Conservation (phyloP, 805 yeast species). For the Cyberlindnera maclurae region DNA sequence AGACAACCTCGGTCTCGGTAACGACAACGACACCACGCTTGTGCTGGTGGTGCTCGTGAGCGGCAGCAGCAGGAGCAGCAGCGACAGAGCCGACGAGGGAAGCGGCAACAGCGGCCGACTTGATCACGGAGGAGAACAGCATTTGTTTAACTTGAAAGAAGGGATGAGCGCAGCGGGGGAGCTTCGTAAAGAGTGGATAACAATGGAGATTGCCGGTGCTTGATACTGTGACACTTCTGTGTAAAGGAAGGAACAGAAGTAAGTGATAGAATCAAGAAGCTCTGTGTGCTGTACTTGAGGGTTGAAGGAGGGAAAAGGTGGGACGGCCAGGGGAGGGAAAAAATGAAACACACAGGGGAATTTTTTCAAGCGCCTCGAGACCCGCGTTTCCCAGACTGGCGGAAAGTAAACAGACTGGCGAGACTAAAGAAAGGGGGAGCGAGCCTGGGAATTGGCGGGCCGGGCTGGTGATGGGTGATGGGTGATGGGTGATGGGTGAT, state of each 20-base stretch:
- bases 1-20: constrained; percentile 40
- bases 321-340: constrained; percentile 2
- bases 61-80: constrained; percentile 49
- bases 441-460: neutral
- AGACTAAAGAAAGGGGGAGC: too few relatives aligned
- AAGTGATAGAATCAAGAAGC: neutral
- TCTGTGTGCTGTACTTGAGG: neutral
- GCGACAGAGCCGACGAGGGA: constrained; percentile 25
- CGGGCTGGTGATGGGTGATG: too few relatives aligned
- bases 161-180: neutral
- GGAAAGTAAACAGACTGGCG: too few relatives aligned
- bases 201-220: neutral
- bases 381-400: too few relatives aligned
- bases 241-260: constrained; percentile 28
- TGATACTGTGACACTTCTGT: constrained; percentile 16
- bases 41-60: constrained; percentile 54
- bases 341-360: neutral
- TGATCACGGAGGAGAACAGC: constrained; percentile 43
- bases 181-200: neutral
- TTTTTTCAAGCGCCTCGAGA: too few relatives aligned
- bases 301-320: constrained; percentile 1
- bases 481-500: too few relatives aligned
- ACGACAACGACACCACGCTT: constrained; percentile 49
- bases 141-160: constrained; percentile 21
- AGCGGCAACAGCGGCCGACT: constrained; percentile 34